A percentile compares a stretch with the other conserved stretches of the same genome.
Conservation (phyloP, 2,329 filamentous ascomycete species). For the Graphilbum ipis-grandicollis region DNA sequence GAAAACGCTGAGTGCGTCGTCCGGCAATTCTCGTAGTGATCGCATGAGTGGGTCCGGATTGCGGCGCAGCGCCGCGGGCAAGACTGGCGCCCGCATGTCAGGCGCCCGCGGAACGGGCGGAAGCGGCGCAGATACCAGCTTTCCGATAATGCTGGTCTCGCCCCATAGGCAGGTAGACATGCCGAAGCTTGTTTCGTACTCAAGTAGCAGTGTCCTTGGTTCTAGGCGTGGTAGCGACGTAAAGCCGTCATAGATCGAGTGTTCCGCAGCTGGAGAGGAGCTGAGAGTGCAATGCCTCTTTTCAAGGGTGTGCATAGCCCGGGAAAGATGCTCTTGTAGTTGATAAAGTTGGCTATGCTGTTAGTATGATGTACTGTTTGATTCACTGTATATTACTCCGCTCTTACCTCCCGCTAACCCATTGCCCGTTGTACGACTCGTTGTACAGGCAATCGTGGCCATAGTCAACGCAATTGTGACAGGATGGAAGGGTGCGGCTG, state of each 20-base stretch:
- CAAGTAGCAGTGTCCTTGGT: not conserved
- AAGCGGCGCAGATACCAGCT: not conserved
- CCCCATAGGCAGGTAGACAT: not conserved
- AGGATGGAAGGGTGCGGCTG: not conserved
- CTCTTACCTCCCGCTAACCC: not conserved
- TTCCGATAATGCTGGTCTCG: not conserved
- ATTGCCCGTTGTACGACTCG: not conserved
- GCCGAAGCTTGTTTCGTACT: not conserved
- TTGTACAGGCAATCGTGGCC: not conserved
- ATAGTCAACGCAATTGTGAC: conserved; percentile 1
- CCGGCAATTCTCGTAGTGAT: too few species aligned
- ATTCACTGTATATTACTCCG: too few species aligned
- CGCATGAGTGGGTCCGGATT: too few species aligned
- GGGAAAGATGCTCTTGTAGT: not conserved
- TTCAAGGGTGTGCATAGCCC: not conserved
- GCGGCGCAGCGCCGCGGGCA: too few species aligned
- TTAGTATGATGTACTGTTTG: too few species aligned
- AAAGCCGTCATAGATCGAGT: too few species aligned
- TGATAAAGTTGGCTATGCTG: not conserved
- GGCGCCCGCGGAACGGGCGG: not conserved
- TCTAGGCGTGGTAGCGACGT: too few species aligned
- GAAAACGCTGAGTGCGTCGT: too few species aligned
- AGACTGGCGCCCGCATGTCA: too few species aligned
- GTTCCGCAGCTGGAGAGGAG: too few species aligned
- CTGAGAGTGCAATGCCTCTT: not conserved